A percentile compares a stretch with the other conserved stretches of the same genome.
Conservation (phyloP, 2,329 filamentous ascomycete genomes). For the Pseudogymnoascus sp. region DNA sequence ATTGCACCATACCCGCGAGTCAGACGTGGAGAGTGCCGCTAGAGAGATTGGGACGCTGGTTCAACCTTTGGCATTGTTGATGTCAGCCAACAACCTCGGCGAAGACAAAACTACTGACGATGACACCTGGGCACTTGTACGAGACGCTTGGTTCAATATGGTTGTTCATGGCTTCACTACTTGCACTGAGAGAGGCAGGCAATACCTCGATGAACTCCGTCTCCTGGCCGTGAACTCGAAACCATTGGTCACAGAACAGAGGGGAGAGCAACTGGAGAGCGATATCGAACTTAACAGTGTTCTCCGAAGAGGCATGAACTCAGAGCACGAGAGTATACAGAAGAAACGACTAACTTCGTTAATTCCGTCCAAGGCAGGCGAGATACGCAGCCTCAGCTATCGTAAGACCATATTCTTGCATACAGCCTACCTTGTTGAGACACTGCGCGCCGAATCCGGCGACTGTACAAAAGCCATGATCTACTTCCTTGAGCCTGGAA, state of each 20-base stretch:
- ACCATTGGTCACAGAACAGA: slow-evolving; percentile 78
- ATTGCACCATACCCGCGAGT: slow-evolving; percentile 61
- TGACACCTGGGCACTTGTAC: slow-evolving; percentile 56
- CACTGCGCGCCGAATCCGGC: slow-evolving; percentile 72
- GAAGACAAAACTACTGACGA: slow-evolving; percentile 50
- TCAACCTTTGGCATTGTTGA: slow-evolving; percentile 76
- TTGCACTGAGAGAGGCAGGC: slow-evolving; percentile 62
- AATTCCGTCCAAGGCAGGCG: slow-evolving; percentile 65
- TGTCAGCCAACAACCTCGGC: slow-evolving; percentile 55
- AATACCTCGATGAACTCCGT: slow-evolving; percentile 67
- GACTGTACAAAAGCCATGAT: slow-evolving; percentile 83
- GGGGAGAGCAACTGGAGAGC: slow-evolving; percentile 83
- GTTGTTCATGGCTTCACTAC: slow-evolving; percentile 84
- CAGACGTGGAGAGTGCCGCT: slow-evolving; percentile 73
- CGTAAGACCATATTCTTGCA: slow-evolving; percentile 88
- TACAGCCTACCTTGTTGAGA: slow-evolving; percentile 82
- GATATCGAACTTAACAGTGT: slow-evolving; percentile 96
- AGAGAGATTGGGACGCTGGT: slow-evolving; percentile 82
- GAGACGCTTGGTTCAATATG: slow-evolving; percentile 98
- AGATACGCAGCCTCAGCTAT: slow-evolving; percentile 78
- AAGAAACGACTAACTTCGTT: slow-evolving; percentile 69
- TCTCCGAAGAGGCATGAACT: slow-evolving; percentile 73
- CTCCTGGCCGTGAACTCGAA: slow-evolving; percentile 80
- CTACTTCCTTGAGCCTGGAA: slow-evolving; percentile 92
- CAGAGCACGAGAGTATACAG: slow-evolving; percentile 68